phyloP scores from a whole-genome alignment of 345 rosid species.

The Eucalyptus tenuipes region DNA sequence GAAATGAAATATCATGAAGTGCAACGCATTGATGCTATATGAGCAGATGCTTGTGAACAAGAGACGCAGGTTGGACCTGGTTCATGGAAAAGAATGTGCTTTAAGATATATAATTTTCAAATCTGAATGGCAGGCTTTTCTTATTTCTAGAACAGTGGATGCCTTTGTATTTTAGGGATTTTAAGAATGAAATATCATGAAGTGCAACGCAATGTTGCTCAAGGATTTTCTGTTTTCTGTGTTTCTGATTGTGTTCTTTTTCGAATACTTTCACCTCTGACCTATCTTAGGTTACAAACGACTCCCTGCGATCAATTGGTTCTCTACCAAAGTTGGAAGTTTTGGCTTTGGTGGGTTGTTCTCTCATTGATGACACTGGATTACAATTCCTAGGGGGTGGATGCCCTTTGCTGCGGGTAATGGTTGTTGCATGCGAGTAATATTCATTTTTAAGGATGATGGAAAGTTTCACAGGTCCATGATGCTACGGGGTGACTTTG shows the following conservation, averaged over 20 bases:
- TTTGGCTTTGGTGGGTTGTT: constrained; percentile 48
- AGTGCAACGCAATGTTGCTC: neutral
- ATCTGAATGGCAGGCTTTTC: neutral
- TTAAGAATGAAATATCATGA: neutral
- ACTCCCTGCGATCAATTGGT: constrained; percentile 56
- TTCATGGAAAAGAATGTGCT: neutral
- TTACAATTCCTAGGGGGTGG: constrained; percentile 42
- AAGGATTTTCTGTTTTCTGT: neutral
- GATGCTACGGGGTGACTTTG: neutral
- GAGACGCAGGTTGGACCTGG: neutral
- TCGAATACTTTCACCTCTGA: neutral
- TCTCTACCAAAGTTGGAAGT: constrained; percentile 47
- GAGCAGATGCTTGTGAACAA: neutral
- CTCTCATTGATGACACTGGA: constrained; percentile 57
- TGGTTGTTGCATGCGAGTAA: neutral
- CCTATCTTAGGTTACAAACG: constrained; percentile 53
- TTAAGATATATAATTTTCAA: neutral
- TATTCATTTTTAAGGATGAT: neutral
- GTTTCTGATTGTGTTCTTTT: neutral
- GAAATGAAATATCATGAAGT: neutral
- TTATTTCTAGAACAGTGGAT: neutral
- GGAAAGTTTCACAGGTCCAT: neutral
- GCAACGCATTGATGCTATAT: neutral
- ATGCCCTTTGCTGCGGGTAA: constrained; percentile 66
- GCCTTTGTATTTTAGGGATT: neutral